phyloP scores from a whole-genome alignment of 2,329 filamentous ascomycete species.

The Fusarium austroafricanum region DNA sequence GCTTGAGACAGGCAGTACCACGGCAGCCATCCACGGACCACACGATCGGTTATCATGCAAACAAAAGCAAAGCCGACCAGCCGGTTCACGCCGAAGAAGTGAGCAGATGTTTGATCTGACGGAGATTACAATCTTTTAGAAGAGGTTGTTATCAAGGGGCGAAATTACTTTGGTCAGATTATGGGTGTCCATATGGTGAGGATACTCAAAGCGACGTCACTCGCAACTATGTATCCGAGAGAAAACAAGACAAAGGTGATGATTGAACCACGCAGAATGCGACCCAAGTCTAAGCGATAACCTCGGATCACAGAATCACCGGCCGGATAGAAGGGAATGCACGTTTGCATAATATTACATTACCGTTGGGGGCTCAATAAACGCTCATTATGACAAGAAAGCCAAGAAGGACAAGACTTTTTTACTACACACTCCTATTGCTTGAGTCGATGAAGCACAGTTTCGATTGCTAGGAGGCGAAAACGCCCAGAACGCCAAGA shows the following conservation, averaged over 20 bases:
- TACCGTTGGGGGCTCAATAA: slow-evolving; percentile 2
- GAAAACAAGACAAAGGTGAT: not conserved
- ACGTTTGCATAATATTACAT: not conserved
- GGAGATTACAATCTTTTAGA: not conserved
- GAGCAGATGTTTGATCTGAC: not conserved
- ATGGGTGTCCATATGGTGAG: not conserved
- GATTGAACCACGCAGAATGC: not conserved
- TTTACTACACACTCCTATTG: slow-evolving; percentile 22
- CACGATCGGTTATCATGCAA: not conserved
- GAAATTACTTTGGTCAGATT: not conserved
- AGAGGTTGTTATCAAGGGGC: not conserved
- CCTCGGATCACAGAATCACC: slow-evolving; percentile 25
- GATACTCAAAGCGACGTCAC: slow-evolving; percentile 12
- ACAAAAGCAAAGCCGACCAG: not conserved
- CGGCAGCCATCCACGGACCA: slow-evolving; percentile 1
- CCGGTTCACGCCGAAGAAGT: slow-evolving; percentile 11
- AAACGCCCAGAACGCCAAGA: slow-evolving; percentile 37
- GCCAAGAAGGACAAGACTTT: slow-evolving; percentile 23
- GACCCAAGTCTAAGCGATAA: slow-evolving; percentile 11
- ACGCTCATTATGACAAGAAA: slow-evolving; percentile 13
- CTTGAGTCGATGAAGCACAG: slow-evolving; percentile 7
- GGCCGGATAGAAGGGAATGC: slow-evolving; percentile 27
- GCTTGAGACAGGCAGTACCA: slow-evolving; percentile 17
- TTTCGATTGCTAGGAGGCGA: slow-evolving; percentile 6
- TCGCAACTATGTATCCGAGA: not conserved